phyloP scores from a whole-genome alignment of 805 yeast species.

The Wickerhamiella australiensis region DNA sequence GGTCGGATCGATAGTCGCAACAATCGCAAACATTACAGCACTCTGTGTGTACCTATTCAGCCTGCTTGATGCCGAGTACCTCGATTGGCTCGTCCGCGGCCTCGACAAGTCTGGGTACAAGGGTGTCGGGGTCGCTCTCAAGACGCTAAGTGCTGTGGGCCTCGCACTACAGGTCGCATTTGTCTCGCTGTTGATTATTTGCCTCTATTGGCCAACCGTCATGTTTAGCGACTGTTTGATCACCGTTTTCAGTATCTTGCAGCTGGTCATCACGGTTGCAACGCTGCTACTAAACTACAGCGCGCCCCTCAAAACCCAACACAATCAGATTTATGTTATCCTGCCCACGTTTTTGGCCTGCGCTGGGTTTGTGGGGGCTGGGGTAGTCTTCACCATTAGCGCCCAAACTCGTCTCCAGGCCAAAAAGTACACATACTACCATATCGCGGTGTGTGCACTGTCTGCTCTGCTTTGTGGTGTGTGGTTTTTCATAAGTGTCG shows the following conservation, averaged over 20 bases:
- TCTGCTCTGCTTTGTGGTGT: slow-evolving; percentile 14
- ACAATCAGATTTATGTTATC: slow-evolving; percentile 17
- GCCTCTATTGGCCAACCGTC: slow-evolving; percentile 16
- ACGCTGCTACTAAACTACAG: slow-evolving; percentile 19
- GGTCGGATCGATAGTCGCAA: neutral
- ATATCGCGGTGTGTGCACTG: slow-evolving; percentile 12
- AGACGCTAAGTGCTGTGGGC: neutral
- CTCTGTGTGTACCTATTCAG: neutral
- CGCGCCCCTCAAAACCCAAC: slow-evolving; percentile 4
- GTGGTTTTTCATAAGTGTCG: slow-evolving; percentile 5
- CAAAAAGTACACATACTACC: slow-evolving; percentile 16
- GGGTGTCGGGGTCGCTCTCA: neutral
- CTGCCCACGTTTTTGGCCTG: slow-evolving; percentile 20
- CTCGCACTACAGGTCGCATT: slow-evolving; percentile 8
- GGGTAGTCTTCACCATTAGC: slow-evolving; percentile 17
- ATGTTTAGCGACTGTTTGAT: slow-evolving; percentile 22
- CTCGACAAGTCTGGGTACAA: neutral
- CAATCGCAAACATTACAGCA: neutral
- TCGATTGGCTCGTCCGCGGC: neutral
- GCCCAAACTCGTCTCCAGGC: slow-evolving; percentile 21
- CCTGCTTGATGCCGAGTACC: neutral
- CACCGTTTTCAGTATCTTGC: slow-evolving; percentile 16
- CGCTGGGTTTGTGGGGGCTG: slow-evolving; percentile 23
- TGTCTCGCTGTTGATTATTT: slow-evolving; percentile 3
- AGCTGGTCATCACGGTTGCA: slow-evolving; percentile 18